phyloP scores from a whole-genome alignment of 176 grass and related monocot genomes.

The Raddia guianensis region DNA sequence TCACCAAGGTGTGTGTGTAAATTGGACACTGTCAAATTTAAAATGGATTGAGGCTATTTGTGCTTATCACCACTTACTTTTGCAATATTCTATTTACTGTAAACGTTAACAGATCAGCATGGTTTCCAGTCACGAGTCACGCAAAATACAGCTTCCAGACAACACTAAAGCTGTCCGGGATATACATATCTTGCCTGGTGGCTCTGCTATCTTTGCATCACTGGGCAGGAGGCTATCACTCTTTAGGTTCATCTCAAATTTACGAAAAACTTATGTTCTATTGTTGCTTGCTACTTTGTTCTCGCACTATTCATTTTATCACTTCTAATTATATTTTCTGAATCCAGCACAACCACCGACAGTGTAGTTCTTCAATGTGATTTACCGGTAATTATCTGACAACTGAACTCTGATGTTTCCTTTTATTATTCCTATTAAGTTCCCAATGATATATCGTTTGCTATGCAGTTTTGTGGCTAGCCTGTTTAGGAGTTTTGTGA shows the following conservation, averaged over 20 bases:
- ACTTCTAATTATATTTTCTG: constrained; percentile 40
- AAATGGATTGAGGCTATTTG: constrained; percentile 18
- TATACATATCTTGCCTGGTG: constrained; percentile 65
- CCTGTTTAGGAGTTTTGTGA: neutral
- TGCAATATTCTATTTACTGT: neutral
- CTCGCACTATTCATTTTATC: constrained; percentile 36
- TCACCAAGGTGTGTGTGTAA: constrained; percentile 66
- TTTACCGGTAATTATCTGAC: constrained; percentile 72
- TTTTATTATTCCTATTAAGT: constrained; percentile 1
- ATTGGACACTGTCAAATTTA: neutral
- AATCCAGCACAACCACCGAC: constrained; percentile 65
- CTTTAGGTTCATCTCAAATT: constrained; percentile 65
- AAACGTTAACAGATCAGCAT: constrained; percentile 65
- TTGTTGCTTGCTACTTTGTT: constrained; percentile 2
- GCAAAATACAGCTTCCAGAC: constrained; percentile 62
- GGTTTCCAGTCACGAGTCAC: constrained; percentile 34
- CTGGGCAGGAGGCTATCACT: constrained; percentile 68
- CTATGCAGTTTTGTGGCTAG: neutral
- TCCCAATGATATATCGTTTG: constrained; percentile 14
- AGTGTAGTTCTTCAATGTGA: constrained; percentile 66
- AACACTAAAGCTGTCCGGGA: constrained; percentile 78
- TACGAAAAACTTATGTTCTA: constrained; percentile 11
- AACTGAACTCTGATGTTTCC: neutral
- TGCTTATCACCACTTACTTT: constrained; percentile 4
- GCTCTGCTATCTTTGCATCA: constrained; percentile 72